Percentiles rank a stretch among this genome's conserved stretches.
These are phyloP conservation scores for Epichloe typhina DNA, from an alignment of 2,329 filamentous ascomycete species.

Conservation along the genomic window DNA sequence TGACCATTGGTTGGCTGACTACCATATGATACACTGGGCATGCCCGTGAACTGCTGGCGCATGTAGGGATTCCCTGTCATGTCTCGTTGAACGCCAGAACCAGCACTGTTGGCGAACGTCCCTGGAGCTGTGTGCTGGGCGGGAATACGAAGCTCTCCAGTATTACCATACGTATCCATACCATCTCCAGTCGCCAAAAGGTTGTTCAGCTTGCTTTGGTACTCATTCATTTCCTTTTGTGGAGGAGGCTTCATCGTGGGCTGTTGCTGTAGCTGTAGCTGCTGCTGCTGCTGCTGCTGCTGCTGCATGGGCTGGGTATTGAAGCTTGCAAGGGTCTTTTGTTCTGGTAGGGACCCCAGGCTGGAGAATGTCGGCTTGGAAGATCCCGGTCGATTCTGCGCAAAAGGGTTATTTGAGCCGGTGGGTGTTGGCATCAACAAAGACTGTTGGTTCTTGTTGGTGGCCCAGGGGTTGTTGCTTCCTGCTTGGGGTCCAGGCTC, in stretches of 20 bases:
- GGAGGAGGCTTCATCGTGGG: conserved; percentile 20
- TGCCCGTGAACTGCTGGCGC: conserved; percentile 68
- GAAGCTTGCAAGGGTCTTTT: conserved; percentile 57
- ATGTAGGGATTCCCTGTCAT: conserved; percentile 86
- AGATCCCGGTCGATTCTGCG: conserved; percentile 53
- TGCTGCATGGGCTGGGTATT: conserved; percentile 37
- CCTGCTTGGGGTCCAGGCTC: conserved; percentile 59
- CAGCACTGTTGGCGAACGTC: conserved; percentile 92
- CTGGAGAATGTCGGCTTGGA: conserved; percentile 48
- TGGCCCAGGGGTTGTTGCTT: conserved; percentile 90
- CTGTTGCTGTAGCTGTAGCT: conserved; percentile 23
- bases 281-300: conserved; percentile 17
- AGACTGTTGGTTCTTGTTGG: conserved; percentile 42
- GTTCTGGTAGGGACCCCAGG: conserved; percentile 66
- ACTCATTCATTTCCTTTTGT: conserved; percentile 45
- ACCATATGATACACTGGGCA: conserved; percentile 47
- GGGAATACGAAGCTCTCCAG: conserved; percentile 89
- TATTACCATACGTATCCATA: conserved; percentile 94
- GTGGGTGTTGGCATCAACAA: conserved; percentile 71
- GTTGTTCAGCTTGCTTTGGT: conserved; percentile 68
- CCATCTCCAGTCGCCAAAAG: conserved; percentile 80
- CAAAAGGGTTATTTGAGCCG: conserved; percentile 96
- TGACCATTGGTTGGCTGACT: conserved; percentile 39
- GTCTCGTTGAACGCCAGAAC: conserved; percentile 59
- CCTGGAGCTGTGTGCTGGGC: conserved; percentile 93